Evolutionary conservation across 2,329 filamentous ascomycete species (phyloP).

Genomic region (Rosellinia necatrix): DNA sequence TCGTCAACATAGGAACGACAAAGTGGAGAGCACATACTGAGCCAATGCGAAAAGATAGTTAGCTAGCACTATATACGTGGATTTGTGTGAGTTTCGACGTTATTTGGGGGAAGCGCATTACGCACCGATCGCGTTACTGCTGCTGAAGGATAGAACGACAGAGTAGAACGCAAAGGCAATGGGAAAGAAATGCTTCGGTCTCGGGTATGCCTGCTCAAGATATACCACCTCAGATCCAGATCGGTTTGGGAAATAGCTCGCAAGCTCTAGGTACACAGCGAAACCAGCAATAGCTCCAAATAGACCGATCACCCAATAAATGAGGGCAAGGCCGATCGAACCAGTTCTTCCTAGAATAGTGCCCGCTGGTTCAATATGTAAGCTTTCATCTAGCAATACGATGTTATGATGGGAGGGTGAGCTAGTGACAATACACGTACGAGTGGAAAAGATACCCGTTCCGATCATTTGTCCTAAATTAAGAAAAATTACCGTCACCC

Average conservation of each 20-base stretch:
- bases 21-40: constrained; percentile 8
- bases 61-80: constrained; percentile 55
- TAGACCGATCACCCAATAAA: constrained; percentile 61
- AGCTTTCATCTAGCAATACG: not conserved
- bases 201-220: constrained; percentile 61
- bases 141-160: constrained; percentile 61
- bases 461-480: constrained; percentile 67
- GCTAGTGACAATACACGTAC: constrained; percentile 25
- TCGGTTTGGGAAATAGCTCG: constrained; percentile 60
- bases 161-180: constrained; percentile 59
- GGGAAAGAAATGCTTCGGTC: constrained; percentile 61
- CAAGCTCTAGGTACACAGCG: constrained; percentile 58
- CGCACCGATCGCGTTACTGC: constrained; percentile 59
- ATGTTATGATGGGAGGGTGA: not conserved
- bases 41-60: constrained; percentile 64
- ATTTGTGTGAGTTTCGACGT: not conserved
- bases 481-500: constrained; percentile 60
- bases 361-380: constrained; percentile 43
- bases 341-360: constrained; percentile 55
- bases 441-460: constrained; percentile 59
- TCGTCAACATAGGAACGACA: not conserved
- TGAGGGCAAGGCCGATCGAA: constrained; percentile 56
- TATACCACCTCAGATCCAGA: constrained; percentile 63
- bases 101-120: not conserved
- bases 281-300: constrained; percentile 53